Conservation (phyloP, 2,329 filamentous ascomycete species). For the Cadophora malorum region DNA sequence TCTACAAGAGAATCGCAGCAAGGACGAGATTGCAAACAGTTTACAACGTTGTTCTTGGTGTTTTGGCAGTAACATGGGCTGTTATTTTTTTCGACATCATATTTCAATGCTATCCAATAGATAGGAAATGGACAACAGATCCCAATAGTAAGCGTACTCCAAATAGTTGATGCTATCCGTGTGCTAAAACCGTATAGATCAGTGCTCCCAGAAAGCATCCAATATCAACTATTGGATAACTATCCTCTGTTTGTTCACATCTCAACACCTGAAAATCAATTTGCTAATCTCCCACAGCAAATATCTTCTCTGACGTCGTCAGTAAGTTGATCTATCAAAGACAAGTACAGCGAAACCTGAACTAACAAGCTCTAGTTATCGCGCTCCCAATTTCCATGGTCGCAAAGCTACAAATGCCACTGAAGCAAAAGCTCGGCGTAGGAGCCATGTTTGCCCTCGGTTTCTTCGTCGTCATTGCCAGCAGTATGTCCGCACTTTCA, state of each 20-base stretch:
- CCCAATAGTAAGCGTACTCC: not conserved
- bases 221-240: slow-evolving; percentile 32
- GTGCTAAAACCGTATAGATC: slow-evolving; percentile 6
- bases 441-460: slow-evolving; percentile 28
- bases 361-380: slow-evolving; percentile 38
- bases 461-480: slow-evolving; percentile 27
- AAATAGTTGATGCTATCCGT: not conserved
- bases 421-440: slow-evolving; percentile 29
- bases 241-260: slow-evolving; percentile 10
- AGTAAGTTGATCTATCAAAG: not conserved
- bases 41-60: slow-evolving; percentile 47
- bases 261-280: not conserved
- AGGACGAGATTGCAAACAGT: slow-evolving; percentile 47
- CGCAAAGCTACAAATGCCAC: slow-evolving; percentile 44
- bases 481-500: slow-evolving; percentile 4
- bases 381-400: slow-evolving; percentile 48
- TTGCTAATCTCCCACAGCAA: not conserved
- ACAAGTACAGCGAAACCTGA: not conserved
- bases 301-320: slow-evolving; percentile 14
- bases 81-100: slow-evolving; percentile 32
- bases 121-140: slow-evolving; percentile 27
- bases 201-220: slow-evolving; percentile 24
- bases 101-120: slow-evolving; percentile 29
- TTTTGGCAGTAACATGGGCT: slow-evolving; percentile 42
- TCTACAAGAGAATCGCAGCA: slow-evolving; percentile 50